Evolutionary conservation across 345 rosid genomes (phyloP).

Genomic region (Acer yangbiense): DNA sequence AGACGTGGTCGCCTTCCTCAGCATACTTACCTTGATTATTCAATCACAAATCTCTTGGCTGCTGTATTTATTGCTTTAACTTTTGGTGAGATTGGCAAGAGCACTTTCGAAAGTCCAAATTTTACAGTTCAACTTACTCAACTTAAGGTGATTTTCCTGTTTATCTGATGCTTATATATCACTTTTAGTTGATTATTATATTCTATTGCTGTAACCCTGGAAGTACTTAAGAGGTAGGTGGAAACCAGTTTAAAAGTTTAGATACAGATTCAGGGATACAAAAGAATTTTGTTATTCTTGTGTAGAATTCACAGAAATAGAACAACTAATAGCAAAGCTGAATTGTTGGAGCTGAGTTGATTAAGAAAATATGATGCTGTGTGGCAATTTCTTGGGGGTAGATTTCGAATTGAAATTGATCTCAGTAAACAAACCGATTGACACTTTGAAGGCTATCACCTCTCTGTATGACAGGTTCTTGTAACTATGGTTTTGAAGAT

Average conservation of each 20-base stretch:
- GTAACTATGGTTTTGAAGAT: too few relatives aligned
- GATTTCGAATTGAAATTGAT: neutral
- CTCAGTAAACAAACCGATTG: too few relatives aligned
- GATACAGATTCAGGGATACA: neutral
- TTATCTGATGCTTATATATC: neutral
- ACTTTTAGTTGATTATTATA: neutral
- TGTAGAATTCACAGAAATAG: neutral
- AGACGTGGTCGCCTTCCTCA: conserved; percentile 89
- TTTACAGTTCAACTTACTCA: conserved; percentile 64
- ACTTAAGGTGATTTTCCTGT: conserved; percentile 35
- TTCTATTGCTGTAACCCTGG: too few relatives aligned
- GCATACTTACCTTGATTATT: conserved; percentile 85
- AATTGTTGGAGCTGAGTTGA: neutral
- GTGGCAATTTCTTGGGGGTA: neutral
- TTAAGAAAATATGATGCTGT: neutral
- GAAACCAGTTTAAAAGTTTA: neutral
- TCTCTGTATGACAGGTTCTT: too few relatives aligned
- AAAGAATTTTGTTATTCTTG: neutral
- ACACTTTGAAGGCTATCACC: neutral
- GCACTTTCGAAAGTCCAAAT: conserved; percentile 40
- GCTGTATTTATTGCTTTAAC: conserved; percentile 70
- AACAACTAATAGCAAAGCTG: neutral
- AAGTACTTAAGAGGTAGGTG: too few relatives aligned
- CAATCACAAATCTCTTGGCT: conserved; percentile 72
- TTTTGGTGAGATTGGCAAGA: conserved; percentile 56